Conservation (phyloP, 2,329 filamentous ascomycete genomes). For the Aureobasidium sp. region DNA sequence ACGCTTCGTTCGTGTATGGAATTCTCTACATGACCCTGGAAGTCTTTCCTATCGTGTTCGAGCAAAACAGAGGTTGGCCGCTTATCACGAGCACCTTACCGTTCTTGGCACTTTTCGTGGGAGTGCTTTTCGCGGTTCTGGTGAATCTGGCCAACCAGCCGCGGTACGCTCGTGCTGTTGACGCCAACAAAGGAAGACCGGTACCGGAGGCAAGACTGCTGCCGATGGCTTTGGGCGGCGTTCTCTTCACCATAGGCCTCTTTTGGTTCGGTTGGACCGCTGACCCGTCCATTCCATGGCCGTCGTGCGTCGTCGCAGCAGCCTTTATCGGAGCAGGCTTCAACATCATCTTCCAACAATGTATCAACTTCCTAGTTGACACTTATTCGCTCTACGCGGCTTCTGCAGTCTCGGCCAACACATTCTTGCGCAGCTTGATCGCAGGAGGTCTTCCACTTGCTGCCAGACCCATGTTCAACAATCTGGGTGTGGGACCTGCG, state of each 20-base stretch:
- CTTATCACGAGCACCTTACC: conserved; percentile 39
- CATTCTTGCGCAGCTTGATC: conserved; percentile 40
- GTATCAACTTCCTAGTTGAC: conserved; percentile 42
- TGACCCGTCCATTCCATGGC: conserved; percentile 33
- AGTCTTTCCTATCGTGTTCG: conserved; percentile 43
- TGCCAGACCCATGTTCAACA: conserved; percentile 35
- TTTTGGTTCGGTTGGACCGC: conserved; percentile 42
- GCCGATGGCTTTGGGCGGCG: conserved; percentile 40
- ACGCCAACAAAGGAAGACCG: conserved; percentile 29
- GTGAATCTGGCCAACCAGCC: conserved; percentile 39
- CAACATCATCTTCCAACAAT: conserved; percentile 43
- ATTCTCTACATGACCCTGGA: conserved; percentile 43
- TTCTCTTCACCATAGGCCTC: conserved; percentile 37
- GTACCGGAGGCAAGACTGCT: conserved; percentile 34
- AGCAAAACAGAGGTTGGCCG: conserved; percentile 37
- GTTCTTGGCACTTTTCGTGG: conserved; percentile 40
- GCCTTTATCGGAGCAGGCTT: conserved; percentile 42
- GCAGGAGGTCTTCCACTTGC: conserved; percentile 34
- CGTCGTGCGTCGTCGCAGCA: conserved; percentile 35
- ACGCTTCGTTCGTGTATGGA: conserved; percentile 41
- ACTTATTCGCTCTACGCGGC: conserved; percentile 39
- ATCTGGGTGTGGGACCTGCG: conserved; percentile 37
- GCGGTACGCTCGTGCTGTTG: conserved; percentile 33
- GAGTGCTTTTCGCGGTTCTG: conserved; percentile 35
- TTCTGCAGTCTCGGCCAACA: conserved; percentile 44